These are phyloP conservation scores for Citrus inodora DNA, from an alignment of 345 rosid genomes.

Conservation along the genomic window DNA sequence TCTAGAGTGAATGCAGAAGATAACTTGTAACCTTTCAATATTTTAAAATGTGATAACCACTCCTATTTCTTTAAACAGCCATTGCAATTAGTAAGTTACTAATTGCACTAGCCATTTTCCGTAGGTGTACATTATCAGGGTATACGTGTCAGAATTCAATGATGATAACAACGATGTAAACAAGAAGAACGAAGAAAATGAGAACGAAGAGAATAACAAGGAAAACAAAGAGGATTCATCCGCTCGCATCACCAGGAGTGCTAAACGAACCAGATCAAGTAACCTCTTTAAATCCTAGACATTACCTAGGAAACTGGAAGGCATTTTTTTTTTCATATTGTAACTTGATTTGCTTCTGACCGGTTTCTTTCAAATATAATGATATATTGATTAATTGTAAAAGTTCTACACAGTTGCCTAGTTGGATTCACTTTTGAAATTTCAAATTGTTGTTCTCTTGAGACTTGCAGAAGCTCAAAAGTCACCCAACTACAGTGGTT, in stretches of 20 bases:
- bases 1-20: background rate
- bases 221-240: slow-evolving; percentile 19
- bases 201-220: background rate
- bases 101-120: background rate
- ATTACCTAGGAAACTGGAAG: background rate
- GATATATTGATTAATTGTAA: background rate
- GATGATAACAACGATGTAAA: background rate
- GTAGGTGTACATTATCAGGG: slow-evolving; percentile 45
- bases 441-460: background rate
- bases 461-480: background rate
- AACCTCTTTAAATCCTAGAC: too few relatives aligned
- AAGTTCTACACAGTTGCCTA: too few relatives aligned
- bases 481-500: background rate
- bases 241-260: slow-evolving; percentile 15
- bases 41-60: background rate
- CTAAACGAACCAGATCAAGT: slow-evolving; percentile 18
- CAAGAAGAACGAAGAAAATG: too few relatives aligned
- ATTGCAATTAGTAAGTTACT: background rate
- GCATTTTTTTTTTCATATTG: background rate
- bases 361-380: background rate
- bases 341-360: background rate
- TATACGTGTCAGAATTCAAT: slow-evolving; percentile 23
- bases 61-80: background rate
- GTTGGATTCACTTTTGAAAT: background rate
- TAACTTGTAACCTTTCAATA: background rate